A percentile compares a stretch with the other conserved stretches of the same genome.
Evolutionary conservation across 306 rosid genomes (phyloP).

Genomic region (Ziziphus jujuba): DNA sequence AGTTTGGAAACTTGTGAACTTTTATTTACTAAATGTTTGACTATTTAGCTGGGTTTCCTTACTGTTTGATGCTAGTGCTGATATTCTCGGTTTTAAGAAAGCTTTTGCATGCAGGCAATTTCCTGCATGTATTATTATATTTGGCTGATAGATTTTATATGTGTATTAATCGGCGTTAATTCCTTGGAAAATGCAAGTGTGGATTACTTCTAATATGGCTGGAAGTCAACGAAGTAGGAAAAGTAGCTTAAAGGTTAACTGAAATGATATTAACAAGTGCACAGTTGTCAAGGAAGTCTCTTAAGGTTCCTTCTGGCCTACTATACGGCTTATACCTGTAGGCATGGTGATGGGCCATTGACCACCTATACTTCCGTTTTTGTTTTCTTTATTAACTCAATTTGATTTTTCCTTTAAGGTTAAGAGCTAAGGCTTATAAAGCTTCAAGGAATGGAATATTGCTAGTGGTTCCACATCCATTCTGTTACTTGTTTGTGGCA

Average conservation of each 20-base stretch:
- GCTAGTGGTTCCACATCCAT: not conserved
- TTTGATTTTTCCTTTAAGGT: not conserved
- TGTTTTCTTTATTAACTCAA: not conserved
- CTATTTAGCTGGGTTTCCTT: not conserved
- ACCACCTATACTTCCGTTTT: not conserved
- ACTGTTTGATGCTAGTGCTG: not conserved
- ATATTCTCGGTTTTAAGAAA: not conserved
- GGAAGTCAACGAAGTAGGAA: not conserved
- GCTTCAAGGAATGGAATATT: too few species aligned
- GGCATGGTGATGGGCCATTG: not conserved
- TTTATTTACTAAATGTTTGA: not conserved
- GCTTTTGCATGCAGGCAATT: not conserved
- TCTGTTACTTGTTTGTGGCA: not conserved
- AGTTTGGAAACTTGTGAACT: not conserved
- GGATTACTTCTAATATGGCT: not conserved
- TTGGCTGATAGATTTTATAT: too few species aligned
- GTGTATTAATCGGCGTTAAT: too few species aligned
- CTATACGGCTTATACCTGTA: not conserved
- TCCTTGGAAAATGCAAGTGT: too few species aligned
- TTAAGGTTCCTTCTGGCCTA: not conserved
- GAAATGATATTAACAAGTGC: not conserved
- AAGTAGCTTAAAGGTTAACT: not conserved
- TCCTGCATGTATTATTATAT: not conserved
- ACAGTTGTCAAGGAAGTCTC: not conserved
- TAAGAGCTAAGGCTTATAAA: not conserved